Base-by-base conservation (phyloP, 2,329 filamentous ascomycete species). In the Sporothrix humicola region DNA sequence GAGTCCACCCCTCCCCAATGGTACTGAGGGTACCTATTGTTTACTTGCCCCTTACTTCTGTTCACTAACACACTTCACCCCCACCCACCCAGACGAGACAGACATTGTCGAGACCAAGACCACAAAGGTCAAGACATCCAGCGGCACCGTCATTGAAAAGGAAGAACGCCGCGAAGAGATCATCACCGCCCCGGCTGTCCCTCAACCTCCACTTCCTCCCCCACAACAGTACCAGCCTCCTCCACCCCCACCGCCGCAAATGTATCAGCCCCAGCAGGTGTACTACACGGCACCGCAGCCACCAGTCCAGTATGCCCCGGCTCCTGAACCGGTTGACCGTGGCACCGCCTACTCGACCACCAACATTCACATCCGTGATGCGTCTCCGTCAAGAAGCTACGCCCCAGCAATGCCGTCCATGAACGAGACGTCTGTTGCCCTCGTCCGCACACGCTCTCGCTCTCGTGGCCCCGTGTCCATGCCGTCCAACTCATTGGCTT, bases 81-180 rank as follows among this genome's bases (percentile, higher is more conserved):
- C 48, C 37, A 26, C 7, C 7, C 17, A 6, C 3, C 17, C 54
- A 59, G 56, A 23, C 23, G 74, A 75, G 5, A 48, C 48, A 0
- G 74, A 75, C 9, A 23, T 74, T 9, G 44, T 75, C 42, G 72
- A 76, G 37, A 37, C 71, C 54, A 75, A 72, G 58, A 76, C 73
- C 15, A 69, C 72, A 15, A 74, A 42, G 20, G 15, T 70, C 71
- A 63, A 68, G 46, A 63, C 20, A 15, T 44, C 52, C 8, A 20
- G 54, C 1, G 86, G 83, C 68, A 83, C 83, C 20, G 74, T 87
- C 13, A 73, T 86, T 50, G 85, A 88, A 78, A 86, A 89, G 79
- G 85, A 83, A 74, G 81, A 79, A 73, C 81, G 71, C 23, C 73
- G 82, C 75, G 86, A 86, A 73, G 76, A 85, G 3, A 81, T 83